A percentile compares a stretch with the other conserved stretches of the same genome.
These are phyloP conservation scores for Porcisia deanei DNA, from an alignment of 208 protist species.

Conservation along the genomic window DNA sequence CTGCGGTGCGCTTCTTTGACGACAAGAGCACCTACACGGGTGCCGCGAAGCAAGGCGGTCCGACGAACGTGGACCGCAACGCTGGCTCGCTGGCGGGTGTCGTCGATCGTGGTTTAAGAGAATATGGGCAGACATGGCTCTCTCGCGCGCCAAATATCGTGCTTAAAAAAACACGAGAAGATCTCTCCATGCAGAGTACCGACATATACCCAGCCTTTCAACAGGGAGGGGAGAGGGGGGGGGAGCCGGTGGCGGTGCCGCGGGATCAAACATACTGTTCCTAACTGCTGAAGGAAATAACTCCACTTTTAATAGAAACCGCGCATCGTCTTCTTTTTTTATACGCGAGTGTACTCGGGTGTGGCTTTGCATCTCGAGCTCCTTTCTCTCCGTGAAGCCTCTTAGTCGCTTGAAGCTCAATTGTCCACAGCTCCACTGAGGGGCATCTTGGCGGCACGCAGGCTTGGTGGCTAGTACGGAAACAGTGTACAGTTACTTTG, in stretches of 20 bases:
- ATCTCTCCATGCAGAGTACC: too few relatives aligned
- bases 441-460: neutral
- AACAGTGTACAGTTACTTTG: neutral
- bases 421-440: neutral
- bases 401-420: neutral
- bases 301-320: too few relatives aligned
- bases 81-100: slow-evolving; percentile 79
- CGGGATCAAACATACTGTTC: too few relatives aligned
- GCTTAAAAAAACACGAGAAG: too few relatives aligned
- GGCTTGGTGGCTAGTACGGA: neutral
- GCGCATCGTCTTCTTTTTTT: too few relatives aligned
- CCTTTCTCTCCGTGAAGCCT: neutral
- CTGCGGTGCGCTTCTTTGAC: slow-evolving; percentile 89
- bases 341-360: too few relatives aligned
- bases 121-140: too few relatives aligned
- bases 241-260: too few relatives aligned
- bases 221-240: too few relatives aligned
- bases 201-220: too few relatives aligned
- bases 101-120: slow-evolving; percentile 85
- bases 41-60: slow-evolving; percentile 87
- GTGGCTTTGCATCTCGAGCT: neutral
- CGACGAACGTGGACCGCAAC: slow-evolving; percentile 91
- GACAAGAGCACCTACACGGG: slow-evolving; percentile 92
- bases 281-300: too few relatives aligned
- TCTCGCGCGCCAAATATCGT: too few relatives aligned